These are phyloP conservation scores for Trametes meyenii DNA, from an alignment of 768 basidiomycete genomes.

Conservation along the genomic window DNA sequence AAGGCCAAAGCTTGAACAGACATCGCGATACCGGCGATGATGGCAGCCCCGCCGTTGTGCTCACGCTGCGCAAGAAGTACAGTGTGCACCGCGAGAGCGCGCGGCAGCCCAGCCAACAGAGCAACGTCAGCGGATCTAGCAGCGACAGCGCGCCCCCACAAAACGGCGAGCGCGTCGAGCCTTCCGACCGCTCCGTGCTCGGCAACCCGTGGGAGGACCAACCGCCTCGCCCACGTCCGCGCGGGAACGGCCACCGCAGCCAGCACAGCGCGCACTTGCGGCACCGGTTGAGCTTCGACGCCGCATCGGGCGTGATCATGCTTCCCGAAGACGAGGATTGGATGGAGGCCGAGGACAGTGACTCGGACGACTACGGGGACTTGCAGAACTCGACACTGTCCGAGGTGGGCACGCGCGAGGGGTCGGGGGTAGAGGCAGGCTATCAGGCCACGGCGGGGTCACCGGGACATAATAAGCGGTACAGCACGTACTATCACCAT, in stretches of 20 bases:
- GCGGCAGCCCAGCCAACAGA: slow-evolving; percentile 13
- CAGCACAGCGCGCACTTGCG: slow-evolving; percentile 32
- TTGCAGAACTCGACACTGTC: slow-evolving; percentile 47
- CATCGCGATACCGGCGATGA: slow-evolving; percentile 43
- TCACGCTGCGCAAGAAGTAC: slow-evolving; percentile 77
- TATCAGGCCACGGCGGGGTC: slow-evolving; percentile 29
- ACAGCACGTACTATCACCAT: slow-evolving; percentile 85
- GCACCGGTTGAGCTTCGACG: slow-evolving; percentile 82
- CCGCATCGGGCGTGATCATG: slow-evolving; percentile 86
- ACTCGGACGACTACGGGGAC: slow-evolving; percentile 53
- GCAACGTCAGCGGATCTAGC: slow-evolving; percentile 11
- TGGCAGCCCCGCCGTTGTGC: slow-evolving; percentile 68
- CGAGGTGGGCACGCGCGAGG: slow-evolving; percentile 28
- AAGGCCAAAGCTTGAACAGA: slow-evolving; percentile 40
- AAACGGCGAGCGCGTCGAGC: slow-evolving; percentile 8
- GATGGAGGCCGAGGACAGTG: slow-evolving; percentile 52
- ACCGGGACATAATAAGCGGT: slow-evolving; percentile 53
- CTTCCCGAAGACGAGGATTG: slow-evolving; percentile 74
- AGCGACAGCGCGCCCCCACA: neutral
- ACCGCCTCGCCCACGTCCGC: slow-evolving; percentile 33
- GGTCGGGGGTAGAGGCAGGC: slow-evolving; percentile 28
- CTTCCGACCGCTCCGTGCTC: slow-evolving; percentile 18
- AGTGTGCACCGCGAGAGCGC: slow-evolving; percentile 42
- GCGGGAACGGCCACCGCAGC: slow-evolving; percentile 23
- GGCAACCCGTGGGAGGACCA: slow-evolving; percentile 66